Base-by-base conservation (phyloP, 1,284 basidiomycete genomes). In the Naganishia cerealis region DNA sequence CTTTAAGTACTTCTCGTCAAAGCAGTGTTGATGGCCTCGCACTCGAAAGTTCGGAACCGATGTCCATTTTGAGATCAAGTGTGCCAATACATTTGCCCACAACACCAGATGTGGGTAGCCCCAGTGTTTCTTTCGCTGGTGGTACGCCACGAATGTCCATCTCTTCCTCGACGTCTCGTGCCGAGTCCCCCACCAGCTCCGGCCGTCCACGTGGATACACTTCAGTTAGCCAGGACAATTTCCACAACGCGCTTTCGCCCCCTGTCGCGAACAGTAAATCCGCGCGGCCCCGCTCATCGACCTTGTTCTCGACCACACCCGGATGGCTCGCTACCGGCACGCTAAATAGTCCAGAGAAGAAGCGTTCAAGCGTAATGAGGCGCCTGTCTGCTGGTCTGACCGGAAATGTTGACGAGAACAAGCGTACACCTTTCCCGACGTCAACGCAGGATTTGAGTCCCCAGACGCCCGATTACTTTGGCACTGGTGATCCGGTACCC, bases 331-430 rank as follows among this genome's bases (percentile, higher is more conserved):
- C 50, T 42, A 12, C 61, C 15, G 33, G 12, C 18, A 40, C 38
- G 7, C 4, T 52, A 18, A 40, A 38, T 26, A 53, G 61, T 18
- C 48, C 48, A 2, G 61, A 63, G 15, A 63, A 63, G 38, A 63
- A 63, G 61, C 61, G 61, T 13, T 38, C 61, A 12, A 54, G 36
- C 38, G 38, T 63, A 50, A 63, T 63, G 38, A 16, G 61, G 24
- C 36, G 61, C 24, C 33, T 63, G 13, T 63, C 61, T 63, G 61
- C 50, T 3, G 50, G 61, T 42, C 43, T 63, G 33, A 39, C 53
- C 21, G 61, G 50, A n/a, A 24, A 13, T 12, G 26, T 42, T 8
- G 61, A 53, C 8, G 50, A 63, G 4, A 29, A 39, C 26, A 54
- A 59, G 33, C 40, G 26, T 39, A 16, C 21, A 36, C 21, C 50